Evolutionary conservation across 2,329 filamentous ascomycete species (phyloP).

Genomic region (Pochonia chlamydosporia): DNA sequence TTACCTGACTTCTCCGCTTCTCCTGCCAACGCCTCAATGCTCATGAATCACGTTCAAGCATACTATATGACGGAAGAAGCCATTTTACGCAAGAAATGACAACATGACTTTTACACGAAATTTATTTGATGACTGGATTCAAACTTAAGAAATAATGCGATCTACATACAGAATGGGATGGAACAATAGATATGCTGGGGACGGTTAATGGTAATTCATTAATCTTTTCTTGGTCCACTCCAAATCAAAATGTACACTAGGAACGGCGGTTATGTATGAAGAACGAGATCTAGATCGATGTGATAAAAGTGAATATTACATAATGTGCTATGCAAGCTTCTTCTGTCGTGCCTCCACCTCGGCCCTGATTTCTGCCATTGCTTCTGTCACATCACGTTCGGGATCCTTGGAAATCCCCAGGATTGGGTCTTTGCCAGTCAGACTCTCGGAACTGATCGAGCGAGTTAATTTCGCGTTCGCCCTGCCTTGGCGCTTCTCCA

Average conservation of each 20-base stretch:
- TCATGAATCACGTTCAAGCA: neutral
- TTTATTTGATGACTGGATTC: neutral
- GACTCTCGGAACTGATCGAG: constrained; percentile 51
- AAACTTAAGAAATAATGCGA: neutral
- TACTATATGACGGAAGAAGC: neutral
- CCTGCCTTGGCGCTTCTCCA: constrained; percentile 52
- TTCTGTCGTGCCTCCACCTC: constrained; percentile 56
- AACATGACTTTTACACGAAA: constrained; percentile 1
- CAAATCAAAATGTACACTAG: neutral
- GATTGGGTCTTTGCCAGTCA: constrained; percentile 54
- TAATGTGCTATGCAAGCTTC: constrained; percentile 9
- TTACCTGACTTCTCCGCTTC: neutral
- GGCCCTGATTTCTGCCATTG: constrained; percentile 64
- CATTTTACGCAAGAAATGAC: neutral
- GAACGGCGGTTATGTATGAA: neutral
- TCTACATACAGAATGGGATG: neutral
- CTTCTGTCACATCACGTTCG: constrained; percentile 69
- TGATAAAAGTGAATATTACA: neutral
- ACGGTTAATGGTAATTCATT: neutral
- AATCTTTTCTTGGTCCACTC: neutral
- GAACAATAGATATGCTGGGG: neutral
- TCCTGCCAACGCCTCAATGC: neutral
- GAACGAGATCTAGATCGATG: neutral
- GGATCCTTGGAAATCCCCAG: constrained; percentile 77
- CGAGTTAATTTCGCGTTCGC: constrained; percentile 41